Conservation (phyloP, 2,329 filamentous ascomycete genomes). For the Colletotrichum destructivum region DNA sequence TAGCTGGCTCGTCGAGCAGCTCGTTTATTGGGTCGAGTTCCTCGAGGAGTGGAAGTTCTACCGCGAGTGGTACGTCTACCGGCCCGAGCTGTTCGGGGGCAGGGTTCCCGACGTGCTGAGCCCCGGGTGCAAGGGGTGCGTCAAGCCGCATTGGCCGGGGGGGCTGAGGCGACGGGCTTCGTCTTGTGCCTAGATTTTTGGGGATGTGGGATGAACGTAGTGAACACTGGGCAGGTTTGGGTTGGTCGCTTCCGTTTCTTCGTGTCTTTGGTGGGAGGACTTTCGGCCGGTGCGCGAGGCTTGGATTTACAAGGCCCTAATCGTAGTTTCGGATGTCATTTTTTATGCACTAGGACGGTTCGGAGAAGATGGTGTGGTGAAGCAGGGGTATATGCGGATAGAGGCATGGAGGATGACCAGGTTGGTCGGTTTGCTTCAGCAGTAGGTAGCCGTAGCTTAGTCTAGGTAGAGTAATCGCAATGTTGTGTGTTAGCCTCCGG, state of each 20-base stretch:
- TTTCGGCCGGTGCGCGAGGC: constrained; percentile 25
- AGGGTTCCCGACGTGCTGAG: constrained; percentile 38
- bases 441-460: constrained; percentile 11
- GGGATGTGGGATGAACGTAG: not conserved
- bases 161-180: constrained; percentile 35
- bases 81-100: constrained; percentile 39
- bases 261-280: not conserved
- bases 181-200: constrained; percentile 14
- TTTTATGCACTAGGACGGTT: not conserved
- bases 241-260: constrained; percentile 8
- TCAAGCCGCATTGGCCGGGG: constrained; percentile 37
- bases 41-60: constrained; percentile 44
- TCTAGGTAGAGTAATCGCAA: not conserved
- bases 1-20: constrained; percentile 44
- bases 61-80: constrained; percentile 43
- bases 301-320: constrained; percentile 16
- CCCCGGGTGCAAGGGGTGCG: constrained; percentile 37
- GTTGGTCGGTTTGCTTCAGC: constrained; percentile 13
- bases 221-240: not conserved
- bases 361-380: constrained; percentile 22
- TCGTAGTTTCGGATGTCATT: constrained; percentile 12
- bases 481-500: not conserved
- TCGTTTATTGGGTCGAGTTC: constrained; percentile 43
- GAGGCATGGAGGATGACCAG: constrained; percentile 5
- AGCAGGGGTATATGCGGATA: not conserved